Evolutionary conservation across 2,329 filamentous ascomycete species (phyloP).

Genomic region (Colletotrichum magnum): DNA sequence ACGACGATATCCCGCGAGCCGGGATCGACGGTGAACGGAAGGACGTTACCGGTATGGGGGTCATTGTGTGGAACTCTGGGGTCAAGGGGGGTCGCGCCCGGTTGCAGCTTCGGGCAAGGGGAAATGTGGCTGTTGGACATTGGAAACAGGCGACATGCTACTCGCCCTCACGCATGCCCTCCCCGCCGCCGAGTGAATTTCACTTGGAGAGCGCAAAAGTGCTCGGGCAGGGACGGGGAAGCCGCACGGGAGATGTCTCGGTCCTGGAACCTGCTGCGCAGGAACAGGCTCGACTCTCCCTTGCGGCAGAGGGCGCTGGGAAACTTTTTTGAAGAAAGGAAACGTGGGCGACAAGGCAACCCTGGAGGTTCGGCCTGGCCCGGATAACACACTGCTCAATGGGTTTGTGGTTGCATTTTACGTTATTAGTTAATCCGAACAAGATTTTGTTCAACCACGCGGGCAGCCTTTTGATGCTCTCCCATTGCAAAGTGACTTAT

Average conservation of each 20-base stretch:
- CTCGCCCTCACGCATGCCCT: slow-evolving; percentile 36
- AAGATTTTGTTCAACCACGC: slow-evolving; percentile 42
- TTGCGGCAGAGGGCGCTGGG: slow-evolving; percentile 45
- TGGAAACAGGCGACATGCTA: slow-evolving; percentile 30
- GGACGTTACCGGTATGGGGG: slow-evolving; percentile 29
- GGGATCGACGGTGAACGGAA: slow-evolving; percentile 33
- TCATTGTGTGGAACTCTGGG: slow-evolving; percentile 34
- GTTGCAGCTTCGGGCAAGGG: slow-evolving; percentile 17
- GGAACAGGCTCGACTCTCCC: slow-evolving; percentile 4
- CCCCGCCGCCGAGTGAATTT: neutral
- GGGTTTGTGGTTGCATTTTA: slow-evolving; percentile 50
- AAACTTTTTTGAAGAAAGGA: slow-evolving; percentile 43
- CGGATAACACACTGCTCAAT: slow-evolving; percentile 55
- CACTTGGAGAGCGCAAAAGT: slow-evolving; percentile 23
- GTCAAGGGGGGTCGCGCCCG: slow-evolving; percentile 28
- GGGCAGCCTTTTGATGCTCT: neutral
- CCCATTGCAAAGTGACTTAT: too few species aligned
- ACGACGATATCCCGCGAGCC: slow-evolving; percentile 37
- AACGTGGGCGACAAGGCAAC: slow-evolving; percentile 35
- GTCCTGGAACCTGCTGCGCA: slow-evolving; percentile 32
- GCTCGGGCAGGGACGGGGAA: slow-evolving; percentile 21
- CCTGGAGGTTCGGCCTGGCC: slow-evolving; percentile 50
- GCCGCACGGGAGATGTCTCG: slow-evolving; percentile 19
- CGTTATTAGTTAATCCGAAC: slow-evolving; percentile 61
- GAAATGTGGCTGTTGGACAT: neutral